Evolutionary conservation across 129 eudicot genomes (phyloP), one percentile per base, ranked within the genome.

Genomic region (Erigeron canadensis): DNA sequence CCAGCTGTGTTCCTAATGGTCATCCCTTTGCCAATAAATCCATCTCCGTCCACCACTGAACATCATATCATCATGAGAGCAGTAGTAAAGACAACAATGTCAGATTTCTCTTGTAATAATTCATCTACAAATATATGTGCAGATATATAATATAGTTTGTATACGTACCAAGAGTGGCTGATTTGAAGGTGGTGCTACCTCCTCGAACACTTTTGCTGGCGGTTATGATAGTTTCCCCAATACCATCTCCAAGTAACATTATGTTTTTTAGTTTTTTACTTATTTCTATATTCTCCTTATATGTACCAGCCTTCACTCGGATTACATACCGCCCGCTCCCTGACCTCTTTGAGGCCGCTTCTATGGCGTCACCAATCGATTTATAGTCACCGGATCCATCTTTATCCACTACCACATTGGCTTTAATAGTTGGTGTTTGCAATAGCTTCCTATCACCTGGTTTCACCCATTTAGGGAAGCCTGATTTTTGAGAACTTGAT

Each of bases 181-280:
- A 90, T 41, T 67, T 77, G 72, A 79, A 90, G 62, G 95, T 90
- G 78, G 97, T 90, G 70, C 79, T 43, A 48, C 97, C 97, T 46
- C 88, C 87, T 17, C 72, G 84, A 48, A 83, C 95, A 58, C 97
- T 87, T 74, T 57, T 77, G 69, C 95, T 87, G 11, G 89, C 89
- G 1, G 95, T 85, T 72, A 90, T 87, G 8, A 90, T 84, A 0
- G 96, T 90, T 64, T 77, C 83, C 55, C 91, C 91, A 5, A 85
- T 83, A 37, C 97, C 95, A 79, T 87, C 97, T 68, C 97, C 97
- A 38, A 87, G 50, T 22, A 90, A 19, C 97, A 87, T 87, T 19
- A 90, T 71, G 67, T 90, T 90, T 83, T 72, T 81, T 65, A 85
- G 13, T 38, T 70, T 71, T n/a, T 16, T 46, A 28, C 84, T 85